Base-by-base conservation (phyloP, 495 filamentous ascomycete genomes). In the Pyrenopolyporus hunteri region DNA sequence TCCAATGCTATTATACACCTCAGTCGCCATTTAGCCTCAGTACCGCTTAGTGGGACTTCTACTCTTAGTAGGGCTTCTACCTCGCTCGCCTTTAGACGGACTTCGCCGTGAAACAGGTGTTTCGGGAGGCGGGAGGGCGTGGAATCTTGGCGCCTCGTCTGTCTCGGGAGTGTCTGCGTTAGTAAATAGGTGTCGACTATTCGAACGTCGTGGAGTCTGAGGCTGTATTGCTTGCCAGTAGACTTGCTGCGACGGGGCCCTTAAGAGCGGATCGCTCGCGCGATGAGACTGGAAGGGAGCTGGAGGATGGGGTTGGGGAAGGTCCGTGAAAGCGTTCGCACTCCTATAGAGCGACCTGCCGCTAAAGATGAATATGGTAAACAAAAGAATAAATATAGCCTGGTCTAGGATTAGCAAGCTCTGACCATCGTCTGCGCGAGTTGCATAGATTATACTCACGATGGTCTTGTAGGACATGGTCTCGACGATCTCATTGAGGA, bases 381-480 rank as follows among this genome's bases (percentile, higher is more conserved):
- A 72, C n/a, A 84, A 69, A 61, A 87, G 82, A 17, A 77, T 69
- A 14, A 84, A 70, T 58, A 88, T 80, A 10, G 70, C 73, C 83
- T 83, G 59, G n/a, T 42, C 84, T 74, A 90, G 86, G 19, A 86
- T 84, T 71, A 93, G 92, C 70, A 83, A 87, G 47, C 83, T 87
- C 33, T 90, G 87, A 9, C 85, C 81, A 70, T 91, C 85, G 26
- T 89, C 81, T 62, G 90, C 89, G 54, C 6, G n/a, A 5, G 19
- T 5, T 74, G 78, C 64, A 89, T 89, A 65, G 90, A 85, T 22
- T 23, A n/a, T 26, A 93, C 96, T 68, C 87, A 86, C 46, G 87
- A 93, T 80, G 6, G 78, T 74, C 60, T 80, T 80, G 57, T 76
- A 67, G 5, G 73, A 76, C 62, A 82, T 66, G 19, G 73, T 69